Evolutionary conservation across 768 basidiomycete genomes (phyloP), one percentile per base, ranked within the genome.

Genomic region (Lyophyllum shimeji): DNA sequence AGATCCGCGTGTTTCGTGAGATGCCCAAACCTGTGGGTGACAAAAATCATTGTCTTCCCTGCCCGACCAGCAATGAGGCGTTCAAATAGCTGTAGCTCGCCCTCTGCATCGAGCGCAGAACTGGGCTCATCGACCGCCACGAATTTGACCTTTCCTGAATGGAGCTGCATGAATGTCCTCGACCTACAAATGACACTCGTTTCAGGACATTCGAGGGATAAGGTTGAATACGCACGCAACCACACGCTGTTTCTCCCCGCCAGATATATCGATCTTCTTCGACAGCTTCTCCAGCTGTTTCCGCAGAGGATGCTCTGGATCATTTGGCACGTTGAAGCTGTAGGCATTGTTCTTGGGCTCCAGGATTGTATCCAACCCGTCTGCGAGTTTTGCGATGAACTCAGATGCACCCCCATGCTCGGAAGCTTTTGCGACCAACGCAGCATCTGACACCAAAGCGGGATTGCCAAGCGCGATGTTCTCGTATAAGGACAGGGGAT

Each of bases 401-500:
- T 53, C 60, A n/a, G 50, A 33, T 5, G 72, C 64, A 23, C 72
- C 70, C 0, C 70, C 72, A 48, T 61, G 58, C 53, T 64, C 52
- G 1, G 71, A 73, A 2, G 77, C 73, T n/a, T 58, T 60, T 13
- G 55, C 50, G 7, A 79, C 62, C 21, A 60, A 40, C 7, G 53
- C 56, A 12, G 48, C 31, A 39, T 68, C 61, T 0, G 62, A 52
- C 0, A 63, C 53, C 18, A 55, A 37, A 0, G 56, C 49, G 0
- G 64, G 59, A 39, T 64, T 43, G 0, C 74, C 69, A 7, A 75
- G 58, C 18, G 69, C 67, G 23, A 80, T 76, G 57, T 79, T 80
- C 42, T 78, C 78, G 13, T 65, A 60, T 1, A 84, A 64, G 0
- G 76, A 74, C 1, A 82, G 60, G 0, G 83, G 84, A 53, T 76